Evolutionary conservation across 176 grass and related monocot genomes (phyloP).

Genomic region (Oryza brachyantha): DNA sequence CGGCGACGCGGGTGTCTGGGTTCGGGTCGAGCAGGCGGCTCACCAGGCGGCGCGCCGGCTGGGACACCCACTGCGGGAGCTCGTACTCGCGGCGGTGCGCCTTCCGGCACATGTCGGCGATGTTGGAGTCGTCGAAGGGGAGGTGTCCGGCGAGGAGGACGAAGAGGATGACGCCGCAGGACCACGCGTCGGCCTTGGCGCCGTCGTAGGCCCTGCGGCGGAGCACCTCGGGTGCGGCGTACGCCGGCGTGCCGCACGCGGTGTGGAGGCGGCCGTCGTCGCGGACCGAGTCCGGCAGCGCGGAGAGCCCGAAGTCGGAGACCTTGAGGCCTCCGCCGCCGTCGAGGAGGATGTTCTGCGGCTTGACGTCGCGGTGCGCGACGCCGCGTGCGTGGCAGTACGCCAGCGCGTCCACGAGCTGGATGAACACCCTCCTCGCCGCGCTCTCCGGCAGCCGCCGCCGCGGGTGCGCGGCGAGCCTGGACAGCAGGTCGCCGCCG

Average conservation of each 20-base stretch:
- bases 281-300: constrained; percentile 44
- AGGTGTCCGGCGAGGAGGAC: constrained; percentile 60
- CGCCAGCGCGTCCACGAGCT: constrained; percentile 59
- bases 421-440: constrained; percentile 53
- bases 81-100: constrained; percentile 54
- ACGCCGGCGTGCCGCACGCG: constrained; percentile 69
- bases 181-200: constrained; percentile 86
- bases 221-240: constrained; percentile 73
- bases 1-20: constrained; percentile 52
- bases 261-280: constrained; percentile 56
- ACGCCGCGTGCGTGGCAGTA: constrained; percentile 76
- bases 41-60: constrained; percentile 45
- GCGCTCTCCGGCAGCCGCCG: constrained; percentile 44
- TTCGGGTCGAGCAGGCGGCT: constrained; percentile 76
- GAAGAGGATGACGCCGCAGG: constrained; percentile 84
- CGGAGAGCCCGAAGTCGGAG: constrained; percentile 73
- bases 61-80: constrained; percentile 59
- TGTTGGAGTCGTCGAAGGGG: constrained; percentile 76
- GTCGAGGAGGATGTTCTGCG: constrained; percentile 75
- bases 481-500: constrained; percentile 51
- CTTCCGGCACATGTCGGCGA: constrained; percentile 57
- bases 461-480: constrained; percentile 33
- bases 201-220: constrained; percentile 65
- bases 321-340: constrained; percentile 53
- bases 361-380: constrained; percentile 77